Evolutionary conservation across 1,284 basidiomycete genomes (phyloP), one percentile per base, ranked within the genome.

Genomic region (Phylloporus sp.): DNA sequence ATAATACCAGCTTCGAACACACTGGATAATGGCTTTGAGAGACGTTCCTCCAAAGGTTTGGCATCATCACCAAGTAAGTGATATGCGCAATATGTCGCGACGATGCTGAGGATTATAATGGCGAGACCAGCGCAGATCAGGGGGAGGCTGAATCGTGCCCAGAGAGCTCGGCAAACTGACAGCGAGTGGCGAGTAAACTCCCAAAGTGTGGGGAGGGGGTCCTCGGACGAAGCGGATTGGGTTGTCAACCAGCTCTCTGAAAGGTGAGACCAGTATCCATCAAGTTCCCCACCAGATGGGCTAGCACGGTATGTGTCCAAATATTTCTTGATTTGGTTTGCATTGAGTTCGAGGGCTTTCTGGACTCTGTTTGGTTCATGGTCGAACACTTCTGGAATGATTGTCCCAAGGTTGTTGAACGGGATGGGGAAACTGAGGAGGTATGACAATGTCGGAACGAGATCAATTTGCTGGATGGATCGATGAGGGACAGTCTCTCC

Each of bases 381-480:
- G 88, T 85, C 72, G 74, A 99, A 98, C 22, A 96, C 79, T 73
- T 99, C 96, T 0, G 97, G 97, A 29, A 99, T 94, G 62, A 98
- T 80, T 3, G 85, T 87, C 1, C 98, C 98, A 20, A 99, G 89
- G 70, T 95, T 98, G 78, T 97, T 98, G 81, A 92, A 98, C 0
- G 98, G 98, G 55, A 99, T 92, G 0, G 96, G 95, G 4, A 98
- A 79, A 26, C 97, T 96, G 17, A 99, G 88, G 12, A 98, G 86
- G n/a, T 98, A 85, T 4, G 95, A 90, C 34, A 99, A 77, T 0
- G 95, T 92, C 0, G 97, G 95, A 0, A 98, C 88, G 39, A 99
- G 82, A 77, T 98, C 97, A 70, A 99, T 98, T 78, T 99, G 98
- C 68, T 96, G 91, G 56, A 97, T 84, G 20, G 84, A 84, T 12